Evolutionary conservation across 2,329 filamentous ascomycete species (phyloP).

Genomic region (Hypoxylon sp.): DNA sequence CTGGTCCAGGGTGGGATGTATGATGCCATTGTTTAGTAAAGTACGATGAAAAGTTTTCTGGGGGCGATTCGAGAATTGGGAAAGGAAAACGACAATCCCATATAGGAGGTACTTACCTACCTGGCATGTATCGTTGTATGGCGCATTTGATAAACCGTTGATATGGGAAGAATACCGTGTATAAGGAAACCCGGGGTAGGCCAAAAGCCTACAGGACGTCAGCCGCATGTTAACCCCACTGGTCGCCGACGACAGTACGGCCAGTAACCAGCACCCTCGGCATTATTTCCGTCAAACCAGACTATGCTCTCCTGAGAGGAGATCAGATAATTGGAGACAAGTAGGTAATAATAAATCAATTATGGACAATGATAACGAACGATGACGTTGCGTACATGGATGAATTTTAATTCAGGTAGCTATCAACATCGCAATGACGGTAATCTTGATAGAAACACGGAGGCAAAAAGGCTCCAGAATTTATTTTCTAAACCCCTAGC

Average conservation of each 20-base stretch:
- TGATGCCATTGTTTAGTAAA: neutral
- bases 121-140: neutral
- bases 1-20: neutral
- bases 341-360: neutral
- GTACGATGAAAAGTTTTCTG: neutral
- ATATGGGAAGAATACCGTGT: neutral
- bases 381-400: slow-evolving; percentile 2
- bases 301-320: neutral
- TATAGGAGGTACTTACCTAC: neutral
- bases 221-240: slow-evolving; percentile 4
- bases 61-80: neutral
- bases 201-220: neutral
- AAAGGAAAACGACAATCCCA: too few relatives aligned
- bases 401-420: neutral
- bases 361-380: neutral
- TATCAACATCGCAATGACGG: neutral
- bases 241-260: neutral
- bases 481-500: too few relatives aligned
- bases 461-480: too few relatives aligned
- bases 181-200: neutral
- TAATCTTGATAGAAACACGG: slow-evolving; percentile 3
- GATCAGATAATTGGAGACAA: neutral
- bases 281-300: neutral
- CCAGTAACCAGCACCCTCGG: neutral
- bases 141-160: too few relatives aligned